Percentiles rank a stretch among this genome's conserved stretches.
phyloP scores from a whole-genome alignment of 192 early-diverging fungal species.

The Gonapodya sp. region DNA sequence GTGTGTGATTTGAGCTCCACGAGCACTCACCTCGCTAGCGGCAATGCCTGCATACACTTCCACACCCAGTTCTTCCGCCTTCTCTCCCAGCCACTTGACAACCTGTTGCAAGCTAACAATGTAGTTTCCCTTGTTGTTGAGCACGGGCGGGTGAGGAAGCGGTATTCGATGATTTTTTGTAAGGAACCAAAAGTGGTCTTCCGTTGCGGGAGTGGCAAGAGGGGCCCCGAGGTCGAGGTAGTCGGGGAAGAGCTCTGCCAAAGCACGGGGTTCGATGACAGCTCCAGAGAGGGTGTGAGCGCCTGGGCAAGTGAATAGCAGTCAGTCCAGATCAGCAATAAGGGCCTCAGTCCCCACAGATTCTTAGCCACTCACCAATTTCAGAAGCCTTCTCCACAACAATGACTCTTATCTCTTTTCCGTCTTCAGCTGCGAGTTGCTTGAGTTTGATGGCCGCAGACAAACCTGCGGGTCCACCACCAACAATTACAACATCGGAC shows the following conservation, averaged over 20 bases:
- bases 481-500: conserved; percentile 92
- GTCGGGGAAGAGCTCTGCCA: conserved; percentile 93
- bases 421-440: conserved; percentile 74
- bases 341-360: conserved; percentile 5
- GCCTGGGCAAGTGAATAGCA: conserved; percentile 41
- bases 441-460: conserved; percentile 90
- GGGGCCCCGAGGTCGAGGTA: conserved; percentile 96
- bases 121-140: conserved; percentile 96
- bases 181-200: conserved; percentile 79
- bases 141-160: conserved; percentile 80
- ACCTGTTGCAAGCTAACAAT: conserved; percentile 92
- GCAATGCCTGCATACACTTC: conserved; percentile 91
- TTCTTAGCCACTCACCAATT: conserved; percentile 55
- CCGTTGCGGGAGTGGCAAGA: conserved; percentile 69
- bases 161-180: conserved; percentile 70
- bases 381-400: conserved; percentile 91
- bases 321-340: too few species aligned
- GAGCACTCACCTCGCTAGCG: conserved; percentile 60
- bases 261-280: conserved; percentile 80
- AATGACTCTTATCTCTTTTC: conserved; percentile 79
- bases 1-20: too few species aligned
- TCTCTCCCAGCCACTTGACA: conserved; percentile 90
- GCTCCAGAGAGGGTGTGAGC: conserved; percentile 93
- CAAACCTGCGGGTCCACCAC: conserved; percentile 87
- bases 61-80: conserved; percentile 91